Evolutionary conservation across 78 protist species (phyloP).

Genomic region (Chrysochromulina tobinii): DNA sequence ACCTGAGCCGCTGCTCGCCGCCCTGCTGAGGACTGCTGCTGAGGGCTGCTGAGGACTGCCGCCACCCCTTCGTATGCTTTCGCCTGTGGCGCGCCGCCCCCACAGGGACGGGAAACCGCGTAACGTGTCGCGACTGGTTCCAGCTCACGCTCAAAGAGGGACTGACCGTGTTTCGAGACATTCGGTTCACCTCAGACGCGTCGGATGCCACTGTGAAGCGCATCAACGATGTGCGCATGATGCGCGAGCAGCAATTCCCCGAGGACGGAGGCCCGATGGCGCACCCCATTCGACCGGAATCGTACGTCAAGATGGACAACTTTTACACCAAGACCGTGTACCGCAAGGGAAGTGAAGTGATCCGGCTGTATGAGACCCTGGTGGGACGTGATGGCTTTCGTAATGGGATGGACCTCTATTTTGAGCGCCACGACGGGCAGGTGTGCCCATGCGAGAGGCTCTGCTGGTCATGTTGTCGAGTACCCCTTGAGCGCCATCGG

Average conservation of each 20-base stretch:
- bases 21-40: too few species aligned
- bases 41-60: too few species aligned
- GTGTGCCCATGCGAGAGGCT: too few species aligned
- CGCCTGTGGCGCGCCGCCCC: too few species aligned
- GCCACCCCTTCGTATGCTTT: too few species aligned
- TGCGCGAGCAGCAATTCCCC: neutral
- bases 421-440: too few species aligned
- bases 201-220: slow-evolving; percentile 11
- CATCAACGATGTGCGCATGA: neutral
- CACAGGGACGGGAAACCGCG: slow-evolving; percentile 5
- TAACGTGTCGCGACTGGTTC: slow-evolving; percentile 54
- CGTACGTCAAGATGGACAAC: slow-evolving; percentile 51
- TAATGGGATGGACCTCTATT: too few species aligned
- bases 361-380: too few species aligned
- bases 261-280: slow-evolving; percentile 38
- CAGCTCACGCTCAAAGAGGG: slow-evolving; percentile 51
- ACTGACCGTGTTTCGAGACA: slow-evolving; percentile 51
- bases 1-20: too few species aligned
- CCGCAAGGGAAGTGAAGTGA: slow-evolving; percentile 28
- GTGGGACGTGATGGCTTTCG: neutral
- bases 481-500: too few species aligned
- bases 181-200: slow-evolving; percentile 27
- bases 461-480: too few species aligned
- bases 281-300: slow-evolving; percentile 51
- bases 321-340: slow-evolving; percentile 50